Evolutionary conservation across 2,329 filamentous ascomycete species (phyloP).

Genomic region (Byssochlamys sp.): DNA sequence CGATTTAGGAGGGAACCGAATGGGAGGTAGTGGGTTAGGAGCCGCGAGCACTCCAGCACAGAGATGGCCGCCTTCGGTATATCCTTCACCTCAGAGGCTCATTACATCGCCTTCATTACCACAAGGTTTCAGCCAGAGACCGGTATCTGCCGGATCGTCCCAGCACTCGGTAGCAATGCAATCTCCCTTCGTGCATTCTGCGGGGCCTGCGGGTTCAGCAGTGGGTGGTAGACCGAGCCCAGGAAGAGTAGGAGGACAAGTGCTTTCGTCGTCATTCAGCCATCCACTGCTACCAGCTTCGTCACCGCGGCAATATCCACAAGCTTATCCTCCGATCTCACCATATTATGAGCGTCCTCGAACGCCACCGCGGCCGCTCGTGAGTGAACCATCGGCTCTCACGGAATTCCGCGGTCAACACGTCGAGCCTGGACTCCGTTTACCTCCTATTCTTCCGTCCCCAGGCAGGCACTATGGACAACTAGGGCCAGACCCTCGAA

Average conservation of each 20-base stretch:
- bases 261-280: slow-evolving; percentile 16
- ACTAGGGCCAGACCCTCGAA: slow-evolving; percentile 17
- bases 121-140: slow-evolving; percentile 17
- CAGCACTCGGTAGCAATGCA: slow-evolving; percentile 14
- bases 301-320: slow-evolving; percentile 26
- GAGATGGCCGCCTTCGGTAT: slow-evolving; percentile 24
- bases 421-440: slow-evolving; percentile 24
- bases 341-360: slow-evolving; percentile 19
- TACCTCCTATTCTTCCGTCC: slow-evolving; percentile 30
- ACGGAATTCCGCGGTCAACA: slow-evolving; percentile 21
- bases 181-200: slow-evolving; percentile 3
- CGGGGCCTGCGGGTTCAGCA: slow-evolving; percentile 13
- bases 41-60: slow-evolving; percentile 17
- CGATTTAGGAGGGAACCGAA: slow-evolving; percentile 8
- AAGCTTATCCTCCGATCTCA: slow-evolving; percentile 16
- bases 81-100: slow-evolving; percentile 18
- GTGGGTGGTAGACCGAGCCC: slow-evolving; percentile 13
- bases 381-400: slow-evolving; percentile 14
- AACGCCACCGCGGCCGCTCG: slow-evolving; percentile 16
- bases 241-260: slow-evolving; percentile 16
- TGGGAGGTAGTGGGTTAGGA: slow-evolving; percentile 12
- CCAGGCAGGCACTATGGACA: slow-evolving; percentile 13
- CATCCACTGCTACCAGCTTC: slow-evolving; percentile 20
- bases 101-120: slow-evolving; percentile 18
- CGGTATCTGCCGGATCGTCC: slow-evolving; percentile 23